These are phyloP conservation scores for Cladosporium austrohemisphaericum DNA, from an alignment of 2,329 filamentous ascomycete genomes.

Conservation along the genomic window DNA sequence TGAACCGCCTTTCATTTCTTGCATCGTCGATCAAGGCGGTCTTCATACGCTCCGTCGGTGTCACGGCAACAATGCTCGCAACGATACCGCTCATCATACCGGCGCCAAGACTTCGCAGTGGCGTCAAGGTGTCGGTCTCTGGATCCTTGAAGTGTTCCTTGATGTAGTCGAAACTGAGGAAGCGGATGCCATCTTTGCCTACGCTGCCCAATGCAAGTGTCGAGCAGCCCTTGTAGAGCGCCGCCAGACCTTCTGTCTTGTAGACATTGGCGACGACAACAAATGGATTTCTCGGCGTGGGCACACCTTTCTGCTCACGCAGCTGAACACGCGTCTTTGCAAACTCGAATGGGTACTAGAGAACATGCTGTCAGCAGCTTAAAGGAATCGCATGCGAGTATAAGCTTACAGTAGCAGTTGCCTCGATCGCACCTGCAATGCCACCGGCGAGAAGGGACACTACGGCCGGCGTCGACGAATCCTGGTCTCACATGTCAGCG, in stretches of 20 bases:
- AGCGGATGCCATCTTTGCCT: constrained; percentile 63
- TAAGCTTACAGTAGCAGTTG: constrained; percentile 27
- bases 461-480: constrained; percentile 29
- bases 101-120: constrained; percentile 56
- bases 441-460: constrained; percentile 36
- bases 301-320: constrained; percentile 41
- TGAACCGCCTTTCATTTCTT: constrained; percentile 47
- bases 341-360: constrained; percentile 61
- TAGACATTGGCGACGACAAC: constrained; percentile 54
- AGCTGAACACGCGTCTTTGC: constrained; percentile 63
- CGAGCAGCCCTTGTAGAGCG: constrained; percentile 61
- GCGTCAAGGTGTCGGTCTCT: constrained; percentile 55
- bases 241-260: constrained; percentile 52
- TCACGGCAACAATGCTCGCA: constrained; percentile 62
- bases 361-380: background rate
- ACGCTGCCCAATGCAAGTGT: constrained; percentile 59
- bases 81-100: constrained; percentile 62
- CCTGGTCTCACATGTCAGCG: constrained; percentile 13
- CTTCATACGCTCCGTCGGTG: constrained; percentile 65
- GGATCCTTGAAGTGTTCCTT: constrained; percentile 55
- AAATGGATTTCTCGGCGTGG: constrained; percentile 55
- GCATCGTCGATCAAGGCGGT: constrained; percentile 65
- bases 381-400: background rate
- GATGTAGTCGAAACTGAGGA: constrained; percentile 63
- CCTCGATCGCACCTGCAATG: constrained; percentile 35